phyloP scores from a whole-genome alignment of 1,139 yeast species.

The Yamadazyma kanchanaburiensis region DNA sequence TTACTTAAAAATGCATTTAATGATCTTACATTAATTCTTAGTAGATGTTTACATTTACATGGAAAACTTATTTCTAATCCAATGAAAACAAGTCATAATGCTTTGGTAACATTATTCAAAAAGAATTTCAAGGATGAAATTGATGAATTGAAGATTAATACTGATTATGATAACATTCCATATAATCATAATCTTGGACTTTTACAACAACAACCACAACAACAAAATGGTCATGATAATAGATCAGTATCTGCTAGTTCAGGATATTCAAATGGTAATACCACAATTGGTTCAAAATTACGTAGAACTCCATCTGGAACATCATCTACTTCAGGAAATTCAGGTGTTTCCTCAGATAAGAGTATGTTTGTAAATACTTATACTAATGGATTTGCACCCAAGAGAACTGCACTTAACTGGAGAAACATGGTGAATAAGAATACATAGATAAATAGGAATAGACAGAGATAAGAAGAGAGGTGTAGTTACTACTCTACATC shows the following conservation, averaged over 20 bases:
- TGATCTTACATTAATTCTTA: conserved; percentile 64
- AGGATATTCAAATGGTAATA: conserved; percentile 15
- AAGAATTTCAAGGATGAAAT: conserved; percentile 72
- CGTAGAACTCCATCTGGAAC: conserved; percentile 30
- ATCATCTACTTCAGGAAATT: conserved; percentile 25
- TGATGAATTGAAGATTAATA: conserved; percentile 30
- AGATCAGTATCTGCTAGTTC: conserved; percentile 14
- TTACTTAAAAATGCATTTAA: conserved; percentile 61
- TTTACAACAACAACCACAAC: conserved; percentile 12
- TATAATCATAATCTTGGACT: conserved; percentile 21
- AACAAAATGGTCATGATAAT: conserved; percentile 10
- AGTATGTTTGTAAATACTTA: conserved; percentile 11
- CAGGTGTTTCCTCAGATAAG: conserved; percentile 21
- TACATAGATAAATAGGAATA: conserved; percentile 1
- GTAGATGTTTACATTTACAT: conserved; percentile 67
- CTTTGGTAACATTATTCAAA: conserved; percentile 60
- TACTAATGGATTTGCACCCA: conserved; percentile 17
- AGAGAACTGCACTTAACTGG: conserved; percentile 50
- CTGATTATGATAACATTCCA: conserved; percentile 27
- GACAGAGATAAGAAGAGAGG: no score
- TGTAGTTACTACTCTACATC: no score
- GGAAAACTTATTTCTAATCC: conserved; percentile 59
- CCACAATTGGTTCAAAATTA: conserved; percentile 22
- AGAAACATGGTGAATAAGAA: conserved; percentile 19
- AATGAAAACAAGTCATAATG: conserved; percentile 62